A percentile compares a stretch with the other conserved stretches of the same genome.
Evolutionary conservation across 192 early-diverging fungal species (phyloP).

Genomic region (Coemansia furcata): DNA sequence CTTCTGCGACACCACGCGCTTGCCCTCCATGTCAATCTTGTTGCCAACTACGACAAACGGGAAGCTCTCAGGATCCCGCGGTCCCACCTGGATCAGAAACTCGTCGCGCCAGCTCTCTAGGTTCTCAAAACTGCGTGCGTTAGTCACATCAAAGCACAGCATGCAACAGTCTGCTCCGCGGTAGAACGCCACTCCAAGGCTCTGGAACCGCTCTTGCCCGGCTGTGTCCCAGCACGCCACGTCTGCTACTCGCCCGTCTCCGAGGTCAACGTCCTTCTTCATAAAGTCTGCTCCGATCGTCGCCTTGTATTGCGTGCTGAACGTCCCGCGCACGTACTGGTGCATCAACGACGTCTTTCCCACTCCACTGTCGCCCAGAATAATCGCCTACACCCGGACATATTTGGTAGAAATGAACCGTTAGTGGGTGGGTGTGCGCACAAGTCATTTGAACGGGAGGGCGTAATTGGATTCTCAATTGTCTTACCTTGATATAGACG

Average conservation of each 20-base stretch:
- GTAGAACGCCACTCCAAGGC: slow-evolving; percentile 97
- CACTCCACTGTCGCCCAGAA: slow-evolving; percentile 68
- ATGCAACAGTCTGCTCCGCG: slow-evolving; percentile 99
- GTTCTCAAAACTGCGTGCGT: slow-evolving; percentile 90
- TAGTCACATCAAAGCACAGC: slow-evolving; percentile 95
- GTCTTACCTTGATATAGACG: slow-evolving; percentile 45
- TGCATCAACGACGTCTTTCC: slow-evolving; percentile 99
- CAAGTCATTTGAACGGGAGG: neutral
- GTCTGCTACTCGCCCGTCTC: slow-evolving; percentile 90
- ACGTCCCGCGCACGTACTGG: slow-evolving; percentile 98
- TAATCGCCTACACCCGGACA: slow-evolving; percentile 33
- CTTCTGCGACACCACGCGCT: slow-evolving; percentile 87
- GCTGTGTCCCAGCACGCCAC: slow-evolving; percentile 99
- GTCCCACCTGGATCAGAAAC: slow-evolving; percentile 94
- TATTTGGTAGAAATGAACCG: neutral
- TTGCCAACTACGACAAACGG: slow-evolving; percentile 99
- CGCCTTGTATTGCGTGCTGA: slow-evolving; percentile 97
- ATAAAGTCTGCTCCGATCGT: slow-evolving; percentile 99
- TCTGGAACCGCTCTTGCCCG: slow-evolving; percentile 98
- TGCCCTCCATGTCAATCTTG: slow-evolving; percentile 98
- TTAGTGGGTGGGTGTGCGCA: neutral
- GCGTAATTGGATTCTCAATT: neutral
- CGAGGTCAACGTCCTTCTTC: slow-evolving; percentile 89
- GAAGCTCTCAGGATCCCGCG: slow-evolving; percentile 95
- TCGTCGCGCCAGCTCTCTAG: slow-evolving; percentile 98